Evolutionary conservation across 257 asterid species (phyloP), one percentile per base, ranked within the genome.

Genomic region (Solanum corneliomulleri): DNA sequence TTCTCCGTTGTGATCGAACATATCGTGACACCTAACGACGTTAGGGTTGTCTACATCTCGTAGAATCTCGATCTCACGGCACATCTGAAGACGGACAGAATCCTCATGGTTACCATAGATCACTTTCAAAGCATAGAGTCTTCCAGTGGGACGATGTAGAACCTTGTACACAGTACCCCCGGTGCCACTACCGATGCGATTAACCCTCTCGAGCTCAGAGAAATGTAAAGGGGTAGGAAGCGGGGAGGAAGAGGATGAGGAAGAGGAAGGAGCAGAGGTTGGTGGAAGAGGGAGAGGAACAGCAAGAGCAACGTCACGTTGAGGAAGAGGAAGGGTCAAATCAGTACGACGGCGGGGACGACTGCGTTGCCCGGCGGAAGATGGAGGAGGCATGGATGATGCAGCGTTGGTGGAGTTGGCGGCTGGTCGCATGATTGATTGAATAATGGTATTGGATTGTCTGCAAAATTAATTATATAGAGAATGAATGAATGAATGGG

Each of bases 111-210:
- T 89, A 70, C 98, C 98, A 91, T 94, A 90, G 68, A 96, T 96
- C 33, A 95, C 98, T 33, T 96, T 96, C 20, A 96, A 95, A 7
- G 98, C 99, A 90, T 89, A 96, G 15, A 91, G 25, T 13, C 87
- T 92, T 4, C 93, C 93, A 14, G 94, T 92, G 16, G 97, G 95
- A 3, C 97, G 97, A 90, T 96, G 98, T 88, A 94, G 82, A 72
- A 96, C 99, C 42, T 96, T 96, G 95, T 96, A 96, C 39, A 96
- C 99, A 27, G 98, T 96, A 1, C 99, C 99, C 0, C 99, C 98
- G 64, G 94, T 93, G 15, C 99, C 98, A 87, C 97, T 93, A 2
- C 99, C 99, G 93, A 96, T 93, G 86, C 99, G 94, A 87, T 92
- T 91, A 83, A 94, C 33, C 20, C 99, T 95, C 75, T 95, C 99